These are phyloP conservation scores for Fusarium pseudoanthophilum DNA, from an alignment of 2,329 filamentous ascomycete species.

Conservation along the genomic window DNA sequence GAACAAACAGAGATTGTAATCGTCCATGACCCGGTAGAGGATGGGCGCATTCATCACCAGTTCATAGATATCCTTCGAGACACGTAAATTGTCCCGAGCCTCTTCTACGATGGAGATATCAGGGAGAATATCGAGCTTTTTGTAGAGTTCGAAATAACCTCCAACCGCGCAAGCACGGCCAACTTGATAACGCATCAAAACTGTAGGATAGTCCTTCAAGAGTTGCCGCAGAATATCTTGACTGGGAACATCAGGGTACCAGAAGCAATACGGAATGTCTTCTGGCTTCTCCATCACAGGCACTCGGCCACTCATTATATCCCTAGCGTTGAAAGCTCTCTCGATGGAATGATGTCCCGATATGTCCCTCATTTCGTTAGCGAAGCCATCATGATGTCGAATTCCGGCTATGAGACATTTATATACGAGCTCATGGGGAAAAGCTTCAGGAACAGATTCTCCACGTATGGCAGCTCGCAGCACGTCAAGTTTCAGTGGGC, in stretches of 20 bases:
- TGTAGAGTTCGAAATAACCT: constrained; percentile 50
- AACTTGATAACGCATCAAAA: constrained; percentile 51
- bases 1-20: constrained; percentile 43
- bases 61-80: constrained; percentile 44
- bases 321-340: constrained; percentile 45
- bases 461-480: neutral
- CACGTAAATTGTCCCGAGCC: constrained; percentile 46
- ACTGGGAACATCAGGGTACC: constrained; percentile 51
- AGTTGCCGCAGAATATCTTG: constrained; percentile 52
- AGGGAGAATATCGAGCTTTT: constrained; percentile 51
- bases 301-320: constrained; percentile 51
- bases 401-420: neutral
- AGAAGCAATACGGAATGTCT: constrained; percentile 54
- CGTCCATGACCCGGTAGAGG: constrained; percentile 52
- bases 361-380: neutral
- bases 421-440: neutral
- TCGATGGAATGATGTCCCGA: neutral
- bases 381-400: neutral
- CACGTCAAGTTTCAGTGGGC: accelerated
- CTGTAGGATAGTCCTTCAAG: constrained; percentile 40
- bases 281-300: constrained; percentile 39
- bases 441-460: neutral
- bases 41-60: constrained; percentile 43
- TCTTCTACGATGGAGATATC: constrained; percentile 55
- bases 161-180: constrained; percentile 54